Conservation (phyloP, 257 asterid genomes). For the Salvia miltiorrhiza region DNA sequence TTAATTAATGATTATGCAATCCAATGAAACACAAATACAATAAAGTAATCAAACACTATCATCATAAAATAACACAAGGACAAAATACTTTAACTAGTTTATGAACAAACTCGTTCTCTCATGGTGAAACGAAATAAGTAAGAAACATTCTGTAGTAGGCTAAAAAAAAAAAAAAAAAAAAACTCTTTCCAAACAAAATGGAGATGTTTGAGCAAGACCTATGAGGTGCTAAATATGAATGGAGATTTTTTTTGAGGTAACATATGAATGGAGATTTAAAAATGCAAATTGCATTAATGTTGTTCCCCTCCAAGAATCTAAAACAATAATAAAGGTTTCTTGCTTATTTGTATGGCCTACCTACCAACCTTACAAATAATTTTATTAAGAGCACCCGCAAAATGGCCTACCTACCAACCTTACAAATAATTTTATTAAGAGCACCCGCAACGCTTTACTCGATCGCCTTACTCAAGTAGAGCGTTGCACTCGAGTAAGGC, state of each 20-base stretch:
- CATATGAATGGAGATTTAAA: background rate
- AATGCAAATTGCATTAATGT: slow-evolving; percentile 1
- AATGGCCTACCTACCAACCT: no score
- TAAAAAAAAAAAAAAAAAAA: no score
- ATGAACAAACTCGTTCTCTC: background rate
- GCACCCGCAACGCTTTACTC: no score
- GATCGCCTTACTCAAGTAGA: no score
- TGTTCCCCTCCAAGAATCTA: background rate
- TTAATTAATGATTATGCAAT: background rate
- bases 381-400: no score
- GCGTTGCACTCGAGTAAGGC: no score
- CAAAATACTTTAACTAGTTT: background rate
- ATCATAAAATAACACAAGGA: background rate
- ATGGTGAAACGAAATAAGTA: background rate
- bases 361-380: slow-evolving; percentile 9
- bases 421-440: no score
- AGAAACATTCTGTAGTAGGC: no score
- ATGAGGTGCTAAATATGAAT: no score
- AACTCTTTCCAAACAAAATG: background rate
- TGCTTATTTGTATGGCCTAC: slow-evolving; percentile 5
- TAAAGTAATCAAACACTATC: background rate
- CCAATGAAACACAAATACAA: background rate
- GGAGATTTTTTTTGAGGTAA: background rate
- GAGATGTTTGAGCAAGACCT: background rate
- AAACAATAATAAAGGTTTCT: background rate